Evolutionary conservation across 192 early-diverging fungal genomes (phyloP), one percentile per base, ranked within the genome.

Genomic region (Coemansia sp.): DNA sequence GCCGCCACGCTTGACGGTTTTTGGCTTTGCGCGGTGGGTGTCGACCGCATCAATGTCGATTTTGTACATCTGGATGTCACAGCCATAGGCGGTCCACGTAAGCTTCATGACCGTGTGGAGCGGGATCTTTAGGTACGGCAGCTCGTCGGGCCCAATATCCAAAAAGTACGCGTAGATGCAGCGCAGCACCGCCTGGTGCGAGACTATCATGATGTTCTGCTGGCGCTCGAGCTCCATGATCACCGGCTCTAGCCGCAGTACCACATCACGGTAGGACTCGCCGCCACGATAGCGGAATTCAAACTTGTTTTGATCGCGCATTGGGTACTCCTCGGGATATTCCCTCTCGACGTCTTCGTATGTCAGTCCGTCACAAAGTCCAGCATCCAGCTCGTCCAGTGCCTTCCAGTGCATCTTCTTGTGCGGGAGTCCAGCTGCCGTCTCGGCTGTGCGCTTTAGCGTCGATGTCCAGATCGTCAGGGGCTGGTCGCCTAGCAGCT

Each of bases 141-240:
- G 75, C 62, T 99, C 94, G 28, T 98, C 93, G 57, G 94, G 96
- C 22, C 85, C 84, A 64, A 92, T 88, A 57, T 95, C 93, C 75
- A 96, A 83, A 79, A 97, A 99, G 79, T 98, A 99, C 38, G 92
- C 94, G 70, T 99, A 98, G 55, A 99, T 90, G 71, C 93, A 95
- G 23, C 98, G 86, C 63, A 99, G 80, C 31, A 99, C 95, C 1
- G 96, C 98, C 60, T 99, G 98, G 70, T 99, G 98, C 19, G 94
- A 94, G 68, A 98, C 86, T 52, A 98, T 98, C 59, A 98, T 81
- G 53, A 98, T 96, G 63, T 92, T 91, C 68, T 94, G 90, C 74
- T 99, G 95, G 30, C 97, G 87, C 68, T 98, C 97, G 40, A 99
- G 84, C 70, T 99, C 98, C 94, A 99, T 93, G 57, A 98, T 98